Base-by-base conservation (phyloP, 768 basidiomycete species). In the Tricholoma terreum region DNA sequence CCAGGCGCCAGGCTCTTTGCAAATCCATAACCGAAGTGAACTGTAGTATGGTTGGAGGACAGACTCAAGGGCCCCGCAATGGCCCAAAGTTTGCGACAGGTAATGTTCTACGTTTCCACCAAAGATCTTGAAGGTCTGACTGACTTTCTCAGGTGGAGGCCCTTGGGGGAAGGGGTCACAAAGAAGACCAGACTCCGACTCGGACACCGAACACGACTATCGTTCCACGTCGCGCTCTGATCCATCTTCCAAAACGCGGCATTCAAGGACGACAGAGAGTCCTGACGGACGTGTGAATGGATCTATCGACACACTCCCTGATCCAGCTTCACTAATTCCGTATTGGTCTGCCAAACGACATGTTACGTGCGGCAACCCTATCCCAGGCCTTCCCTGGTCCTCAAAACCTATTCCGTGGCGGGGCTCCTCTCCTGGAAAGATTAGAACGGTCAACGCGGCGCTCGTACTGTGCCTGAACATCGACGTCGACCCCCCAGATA, bases 401-500 rank as follows among this genome's bases (percentile, higher is more conserved):
- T 73, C 85, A 12, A 86, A 84, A 65, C 79, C 85, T 57, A 79
- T 82, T 56, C 81, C 86, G 8, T 97, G 94, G 94, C 86, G 94
- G 52, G 84, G 86, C 43, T 80, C 85, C 10, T 79, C 87, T 0
- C 88, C 89, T 2, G 87, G 87, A 58, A 92, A 94, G 69, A 83
- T 96, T 53, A 96, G 96, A 73, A 98, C 94, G 1, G 85, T 89
- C 15, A 88, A 92, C 34, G 96, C 93, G 2, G 89, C 87, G 1
- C 79, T 96, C 5, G 89, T 96, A 8, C 76, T 98, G 54, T 99
- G 97, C 67, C 80, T 99, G 17, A 98, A 98, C 73, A 93, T 98
- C 69, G 95, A 96, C 55, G 92, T 97, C 46, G 96, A 98, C 67
- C 97, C 97, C 15, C 97, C 97, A 59, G 97, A 99, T 67, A 79